Conservation (phyloP, 2,329 filamentous ascomycete genomes). For the Emergomyces orientalis region DNA sequence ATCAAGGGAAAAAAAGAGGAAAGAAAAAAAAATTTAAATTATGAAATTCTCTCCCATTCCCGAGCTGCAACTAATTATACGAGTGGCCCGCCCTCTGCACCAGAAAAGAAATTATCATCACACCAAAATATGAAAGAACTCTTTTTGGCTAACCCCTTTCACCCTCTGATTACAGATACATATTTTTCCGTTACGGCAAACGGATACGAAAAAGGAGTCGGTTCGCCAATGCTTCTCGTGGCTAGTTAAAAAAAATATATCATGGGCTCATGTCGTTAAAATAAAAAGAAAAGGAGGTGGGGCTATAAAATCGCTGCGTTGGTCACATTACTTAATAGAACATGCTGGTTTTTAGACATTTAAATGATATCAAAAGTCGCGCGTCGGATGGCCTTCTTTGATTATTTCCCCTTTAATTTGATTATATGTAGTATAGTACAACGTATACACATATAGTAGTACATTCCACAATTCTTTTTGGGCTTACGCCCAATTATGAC, state of each 20-base stretch:
- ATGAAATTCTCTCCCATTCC: background rate
- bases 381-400: background rate
- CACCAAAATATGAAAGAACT: background rate
- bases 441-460: too few species aligned
- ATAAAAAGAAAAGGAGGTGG: background rate
- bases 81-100: background rate
- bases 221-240: conserved; percentile 23
- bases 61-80: background rate
- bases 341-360: background rate
- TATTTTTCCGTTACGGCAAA: conserved; percentile 38
- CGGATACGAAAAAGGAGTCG: conserved; percentile 35
- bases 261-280: background rate
- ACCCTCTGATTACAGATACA: conserved; percentile 25
- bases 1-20: background rate
- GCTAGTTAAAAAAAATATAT: background rate
- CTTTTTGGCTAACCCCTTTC: background rate
- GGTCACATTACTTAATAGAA: background rate
- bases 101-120: background rate
- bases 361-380: background rate
- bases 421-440: background rate
- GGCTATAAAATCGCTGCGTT: background rate
- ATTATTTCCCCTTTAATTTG: background rate
- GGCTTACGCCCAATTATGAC: too few species aligned
- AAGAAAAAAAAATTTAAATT: background rate
- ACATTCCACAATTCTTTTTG: too few species aligned